These are phyloP conservation scores for Cyphellophora attinorum DNA, from an alignment of 2,329 filamentous ascomycete genomes.

Conservation along the genomic window DNA sequence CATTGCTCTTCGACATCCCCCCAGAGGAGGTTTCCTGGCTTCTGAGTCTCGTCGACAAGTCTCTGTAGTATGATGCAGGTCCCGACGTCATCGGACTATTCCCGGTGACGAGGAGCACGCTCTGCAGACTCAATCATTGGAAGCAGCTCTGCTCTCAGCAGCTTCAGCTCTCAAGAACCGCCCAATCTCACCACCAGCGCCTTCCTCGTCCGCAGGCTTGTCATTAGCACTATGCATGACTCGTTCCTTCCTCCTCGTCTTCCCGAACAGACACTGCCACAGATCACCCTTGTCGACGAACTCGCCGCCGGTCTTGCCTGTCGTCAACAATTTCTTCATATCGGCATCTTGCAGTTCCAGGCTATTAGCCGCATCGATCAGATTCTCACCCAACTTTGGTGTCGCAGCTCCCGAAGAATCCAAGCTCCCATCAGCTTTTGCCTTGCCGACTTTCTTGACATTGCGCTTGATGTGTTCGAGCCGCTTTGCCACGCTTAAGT, in stretches of 20 bases:
- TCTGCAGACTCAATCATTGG: too few species aligned
- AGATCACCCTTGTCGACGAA: conserved; percentile 68
- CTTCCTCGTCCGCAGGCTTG: neutral
- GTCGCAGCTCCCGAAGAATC: conserved; percentile 24
- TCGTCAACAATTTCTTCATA: conserved; percentile 60
- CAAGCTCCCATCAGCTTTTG: conserved; percentile 7
- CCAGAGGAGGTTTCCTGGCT: too few species aligned
- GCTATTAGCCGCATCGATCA: conserved; percentile 75
- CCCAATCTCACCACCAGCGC: conserved; percentile 31
- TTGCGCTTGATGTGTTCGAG: conserved; percentile 61
- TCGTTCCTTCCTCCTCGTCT: conserved; percentile 24
- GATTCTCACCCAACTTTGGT: conserved; percentile 38
- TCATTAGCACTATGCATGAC: conserved; percentile 4
- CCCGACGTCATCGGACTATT: too few species aligned
- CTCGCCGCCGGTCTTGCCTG: conserved; percentile 65
- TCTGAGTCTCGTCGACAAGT: too few species aligned
- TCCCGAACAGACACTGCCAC: conserved; percentile 78
- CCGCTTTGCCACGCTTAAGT: conserved; percentile 69
- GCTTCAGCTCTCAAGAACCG: conserved; percentile 46
- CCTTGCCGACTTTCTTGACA: conserved; percentile 23
- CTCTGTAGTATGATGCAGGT: too few species aligned
- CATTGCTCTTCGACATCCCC: too few species aligned
- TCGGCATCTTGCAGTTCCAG: conserved; percentile 68
- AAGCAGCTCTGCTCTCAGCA: conserved; percentile 29
- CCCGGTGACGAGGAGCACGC: too few species aligned